phyloP scores from a whole-genome alignment of 768 basidiomycete species.

The Leccinum ochraceum region DNA sequence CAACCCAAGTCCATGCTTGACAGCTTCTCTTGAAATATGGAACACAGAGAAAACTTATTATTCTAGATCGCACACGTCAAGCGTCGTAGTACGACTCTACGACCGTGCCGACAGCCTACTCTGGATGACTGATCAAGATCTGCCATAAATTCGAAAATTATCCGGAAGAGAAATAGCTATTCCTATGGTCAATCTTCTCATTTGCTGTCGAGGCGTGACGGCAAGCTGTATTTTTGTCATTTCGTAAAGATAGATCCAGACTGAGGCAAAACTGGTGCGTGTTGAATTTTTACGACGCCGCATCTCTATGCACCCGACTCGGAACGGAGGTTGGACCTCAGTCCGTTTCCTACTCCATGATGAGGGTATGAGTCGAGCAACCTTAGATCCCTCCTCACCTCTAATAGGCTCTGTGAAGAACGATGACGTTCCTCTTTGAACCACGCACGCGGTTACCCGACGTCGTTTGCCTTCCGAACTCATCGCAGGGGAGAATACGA shows the following conservation, averaged over 20 bases:
- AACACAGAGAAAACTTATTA: neutral
- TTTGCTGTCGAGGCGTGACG: neutral
- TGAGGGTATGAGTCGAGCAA: neutral
- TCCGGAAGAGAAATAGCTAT: neutral
- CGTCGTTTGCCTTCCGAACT: neutral
- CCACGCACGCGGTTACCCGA: neutral
- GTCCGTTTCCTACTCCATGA: neutral
- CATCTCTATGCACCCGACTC: neutral
- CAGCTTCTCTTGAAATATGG: neutral
- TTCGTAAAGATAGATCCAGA: neutral
- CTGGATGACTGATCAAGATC: neutral
- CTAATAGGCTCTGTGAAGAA: neutral
- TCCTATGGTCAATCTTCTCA: neutral
- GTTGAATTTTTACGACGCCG: neutral
- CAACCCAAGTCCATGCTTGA: neutral
- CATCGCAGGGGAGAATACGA: neutral
- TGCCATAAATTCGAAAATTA: neutral
- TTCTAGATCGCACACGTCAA: neutral
- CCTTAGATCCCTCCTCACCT: neutral
- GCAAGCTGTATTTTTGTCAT: neutral
- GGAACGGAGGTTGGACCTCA: neutral
- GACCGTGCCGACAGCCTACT: neutral
- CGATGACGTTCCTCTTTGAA: neutral
- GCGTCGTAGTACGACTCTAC: neutral
- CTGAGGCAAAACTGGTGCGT: neutral